Base-by-base conservation (phyloP, 176 grass and related monocot species). In the Oryza australiensis region DNA sequence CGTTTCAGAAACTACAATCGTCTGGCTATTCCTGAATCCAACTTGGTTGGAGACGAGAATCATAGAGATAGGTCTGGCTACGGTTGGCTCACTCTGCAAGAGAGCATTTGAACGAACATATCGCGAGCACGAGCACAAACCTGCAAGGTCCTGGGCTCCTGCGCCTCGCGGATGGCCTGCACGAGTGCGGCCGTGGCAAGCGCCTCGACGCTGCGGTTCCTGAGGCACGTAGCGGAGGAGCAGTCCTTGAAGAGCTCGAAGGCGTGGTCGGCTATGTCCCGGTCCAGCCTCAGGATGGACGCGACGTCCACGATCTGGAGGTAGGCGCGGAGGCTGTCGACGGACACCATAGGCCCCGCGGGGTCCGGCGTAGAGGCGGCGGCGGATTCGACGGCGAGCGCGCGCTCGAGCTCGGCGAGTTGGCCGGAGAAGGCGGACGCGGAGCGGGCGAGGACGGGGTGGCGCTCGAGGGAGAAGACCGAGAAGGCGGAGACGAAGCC, bases 401-500 rank as follows among this genome's bases (percentile, higher is more conserved):
- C 82, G 69, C 93, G 92, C 92, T 99, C 93, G 68, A 99, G 96
- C 84, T 99, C 96, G 38, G 96, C 90, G 41, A 95, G 96, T 79
- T 83, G 92, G 32, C 96, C 96, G 76, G 93, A 89, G 93, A 99
- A 99, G 82, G 96, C 87, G 72, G 91, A 84, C 15, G 93, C 82
- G 38, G 93, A 95, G 84, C 87, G 93, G 35, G 82, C 91, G 86
- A 95, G 90, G 67, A 99, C 82, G 3, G 96, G 96, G 59, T 91
- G 78, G 69, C 88, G 91, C 73, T 99, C 93, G 82, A 95, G 87
- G 68, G 96, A 99, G 79, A 90, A 95, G 70, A 89, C 88, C 73
- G 96, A 99, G 91, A 99, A 99, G 80, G 96, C 90, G 73, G 90
- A 95, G 72, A 99, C 83, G 77, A 99, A 95, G 9, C 96, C 96